Evolutionary conservation across 495 filamentous ascomycete genomes (phyloP).

Genomic region (Peziza echinospora): DNA sequence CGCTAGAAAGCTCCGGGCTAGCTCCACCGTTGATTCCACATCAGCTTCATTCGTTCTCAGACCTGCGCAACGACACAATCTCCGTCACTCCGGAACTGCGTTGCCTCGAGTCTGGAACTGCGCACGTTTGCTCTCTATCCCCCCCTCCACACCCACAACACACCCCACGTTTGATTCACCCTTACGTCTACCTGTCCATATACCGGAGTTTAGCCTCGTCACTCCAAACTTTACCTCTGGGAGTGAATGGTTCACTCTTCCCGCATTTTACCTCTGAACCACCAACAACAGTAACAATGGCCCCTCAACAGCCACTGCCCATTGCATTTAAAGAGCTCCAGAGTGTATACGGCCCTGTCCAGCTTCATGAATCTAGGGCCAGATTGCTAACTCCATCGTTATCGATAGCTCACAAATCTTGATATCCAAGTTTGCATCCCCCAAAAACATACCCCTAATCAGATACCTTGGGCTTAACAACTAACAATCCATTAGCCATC

Average conservation of each 20-base stretch:
- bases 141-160: too few relatives aligned
- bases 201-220: too few relatives aligned
- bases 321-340: constrained; percentile 92
- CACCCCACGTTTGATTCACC: too few relatives aligned
- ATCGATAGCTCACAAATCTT: constrained; percentile 43
- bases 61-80: constrained; percentile 28
- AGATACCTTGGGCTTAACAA: constrained; percentile 4
- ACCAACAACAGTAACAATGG: constrained; percentile 31
- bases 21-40: neutral
- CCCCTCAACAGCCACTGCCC: constrained; percentile 40
- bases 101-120: too few relatives aligned
- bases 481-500: constrained; percentile 36
- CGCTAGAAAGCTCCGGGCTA: neutral
- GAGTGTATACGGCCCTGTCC: constrained; percentile 27
- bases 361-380: too few relatives aligned
- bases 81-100: too few relatives aligned
- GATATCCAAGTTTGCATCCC: constrained; percentile 53
- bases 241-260: neutral
- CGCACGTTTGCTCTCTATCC: too few relatives aligned
- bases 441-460: constrained; percentile 6
- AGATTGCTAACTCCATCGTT: neutral
- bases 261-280: neutral
- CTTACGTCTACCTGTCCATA: too few relatives aligned
- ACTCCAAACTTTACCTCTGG: too few relatives aligned
- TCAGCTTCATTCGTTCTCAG: constrained; percentile 1